phyloP scores from a whole-genome alignment of 2,329 filamentous ascomycete species.

The Zasmidium angulare region DNA sequence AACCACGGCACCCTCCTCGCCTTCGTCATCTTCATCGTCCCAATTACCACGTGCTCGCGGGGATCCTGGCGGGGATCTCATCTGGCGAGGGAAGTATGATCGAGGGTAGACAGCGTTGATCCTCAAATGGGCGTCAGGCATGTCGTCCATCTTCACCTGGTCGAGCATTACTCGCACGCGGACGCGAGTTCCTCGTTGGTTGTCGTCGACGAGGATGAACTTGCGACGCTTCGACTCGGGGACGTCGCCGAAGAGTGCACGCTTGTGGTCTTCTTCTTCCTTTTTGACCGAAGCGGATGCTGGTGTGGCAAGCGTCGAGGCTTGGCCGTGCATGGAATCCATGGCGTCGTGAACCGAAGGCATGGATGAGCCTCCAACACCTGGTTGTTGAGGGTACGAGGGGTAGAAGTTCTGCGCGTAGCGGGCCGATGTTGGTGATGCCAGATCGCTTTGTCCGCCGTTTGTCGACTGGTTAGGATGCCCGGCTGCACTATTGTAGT shows the following conservation, averaged over 20 bases:
- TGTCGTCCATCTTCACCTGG: slow-evolving; percentile 89
- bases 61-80: slow-evolving; percentile 80
- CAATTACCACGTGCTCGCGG: slow-evolving; percentile 75
- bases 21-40: slow-evolving; percentile 61
- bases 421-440: slow-evolving; percentile 65
- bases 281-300: slow-evolving; percentile 42
- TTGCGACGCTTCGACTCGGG: slow-evolving; percentile 91
- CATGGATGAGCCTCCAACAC: slow-evolving; percentile 59
- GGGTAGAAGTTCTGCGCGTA: slow-evolving; percentile 75
- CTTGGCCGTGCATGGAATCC: slow-evolving; percentile 40
- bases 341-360: slow-evolving; percentile 63
- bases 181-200: slow-evolving; percentile 74
- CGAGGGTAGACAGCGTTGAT: slow-evolving; percentile 86
- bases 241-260: slow-evolving; percentile 80
- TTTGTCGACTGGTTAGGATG: slow-evolving; percentile 65
- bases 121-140: slow-evolving; percentile 92
- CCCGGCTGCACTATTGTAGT: slow-evolving; percentile 59
- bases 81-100: slow-evolving; percentile 88
- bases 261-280: slow-evolving; percentile 58
- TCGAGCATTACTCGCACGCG: slow-evolving; percentile 92
- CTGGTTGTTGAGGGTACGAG: slow-evolving; percentile 62
- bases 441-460: slow-evolving; percentile 46
- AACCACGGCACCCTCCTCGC: slow-evolving; percentile 38
- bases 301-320: slow-evolving; percentile 34
- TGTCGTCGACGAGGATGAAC: slow-evolving; percentile 93